phyloP scores from a whole-genome alignment of 2,329 filamentous ascomycete genomes.

The Zarea fungicola region DNA sequence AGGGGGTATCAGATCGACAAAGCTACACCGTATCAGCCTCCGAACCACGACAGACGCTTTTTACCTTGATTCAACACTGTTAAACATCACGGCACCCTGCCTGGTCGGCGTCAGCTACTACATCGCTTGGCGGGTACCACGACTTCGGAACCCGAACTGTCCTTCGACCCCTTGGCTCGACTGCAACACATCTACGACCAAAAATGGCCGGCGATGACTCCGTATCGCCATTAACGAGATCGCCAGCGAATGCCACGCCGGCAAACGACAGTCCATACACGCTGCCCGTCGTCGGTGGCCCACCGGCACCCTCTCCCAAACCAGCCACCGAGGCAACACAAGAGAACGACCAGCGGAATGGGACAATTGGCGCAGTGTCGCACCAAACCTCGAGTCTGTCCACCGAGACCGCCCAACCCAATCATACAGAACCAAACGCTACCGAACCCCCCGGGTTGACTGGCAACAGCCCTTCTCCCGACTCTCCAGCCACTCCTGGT shows the following conservation, averaged over 20 bases:
- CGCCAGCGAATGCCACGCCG: conserved; percentile 16
- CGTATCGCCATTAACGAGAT: conserved; percentile 21
- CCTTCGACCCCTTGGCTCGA: not conserved
- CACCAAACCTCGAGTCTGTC: not conserved
- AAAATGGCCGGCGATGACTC: conserved; percentile 19
- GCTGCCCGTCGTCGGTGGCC: conserved; percentile 32
- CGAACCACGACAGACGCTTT: too few relatives aligned
- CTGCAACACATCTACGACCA: conserved; percentile 1
- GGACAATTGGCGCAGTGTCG: not conserved
- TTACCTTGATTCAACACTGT: not conserved
- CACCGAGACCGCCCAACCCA: not conserved
- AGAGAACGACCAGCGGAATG: not conserved
- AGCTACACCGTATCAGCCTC: too few relatives aligned
- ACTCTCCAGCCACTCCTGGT: conserved; percentile 35
- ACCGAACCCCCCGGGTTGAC: conserved; percentile 23
- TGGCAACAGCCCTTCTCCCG: not conserved
- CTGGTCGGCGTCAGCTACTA: too few relatives aligned
- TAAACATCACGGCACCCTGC: too few relatives aligned
- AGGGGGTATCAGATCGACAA: not conserved
- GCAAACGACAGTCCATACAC: conserved; percentile 19
- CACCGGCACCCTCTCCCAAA: conserved; percentile 21
- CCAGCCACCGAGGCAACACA: not conserved
- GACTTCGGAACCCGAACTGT: not conserved
- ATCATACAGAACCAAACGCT: not conserved
- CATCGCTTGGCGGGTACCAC: too few relatives aligned